These are phyloP conservation scores for Pelargonium myrrhifolium DNA, from an alignment of 441 rosid genomes.

Conservation along the genomic window DNA sequence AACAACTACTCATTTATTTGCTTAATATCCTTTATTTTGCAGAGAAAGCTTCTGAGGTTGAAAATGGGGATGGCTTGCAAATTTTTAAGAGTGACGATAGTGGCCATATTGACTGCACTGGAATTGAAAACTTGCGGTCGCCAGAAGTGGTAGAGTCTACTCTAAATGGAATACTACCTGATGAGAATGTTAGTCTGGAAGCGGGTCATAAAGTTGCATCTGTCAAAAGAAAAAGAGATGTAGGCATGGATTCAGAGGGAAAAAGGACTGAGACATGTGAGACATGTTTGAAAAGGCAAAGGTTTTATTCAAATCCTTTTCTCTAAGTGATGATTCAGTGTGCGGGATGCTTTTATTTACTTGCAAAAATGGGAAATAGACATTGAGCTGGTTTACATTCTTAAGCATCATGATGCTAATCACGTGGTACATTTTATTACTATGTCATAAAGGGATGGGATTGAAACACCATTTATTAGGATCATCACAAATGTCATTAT, in stretches of 20 bases:
- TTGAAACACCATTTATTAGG: background rate
- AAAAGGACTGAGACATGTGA: slow-evolving; percentile 21
- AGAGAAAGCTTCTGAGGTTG: slow-evolving; percentile 19
- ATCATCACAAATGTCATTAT: background rate
- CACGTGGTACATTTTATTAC: background rate
- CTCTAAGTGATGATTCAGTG: slow-evolving; percentile 9
- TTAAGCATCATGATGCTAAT: background rate
- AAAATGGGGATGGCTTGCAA: slow-evolving; percentile 24
- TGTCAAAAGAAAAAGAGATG: slow-evolving; percentile 33
- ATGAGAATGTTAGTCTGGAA: slow-evolving; percentile 24
- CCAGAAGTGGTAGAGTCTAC: slow-evolving; percentile 20
- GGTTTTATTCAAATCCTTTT: slow-evolving; percentile 28
- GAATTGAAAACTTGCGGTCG: slow-evolving; percentile 18
- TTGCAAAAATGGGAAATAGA: background rate
- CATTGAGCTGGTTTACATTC: background rate
- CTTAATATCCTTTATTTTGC: background rate
- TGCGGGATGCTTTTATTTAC: background rate
- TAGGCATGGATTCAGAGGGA: slow-evolving; percentile 23
- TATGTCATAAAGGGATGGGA: background rate
- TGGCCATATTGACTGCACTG: slow-evolving; percentile 16
- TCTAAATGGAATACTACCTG: slow-evolving; percentile 7
- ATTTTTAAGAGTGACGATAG: slow-evolving; percentile 18
- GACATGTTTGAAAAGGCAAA: slow-evolving; percentile 35
- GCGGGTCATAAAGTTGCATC: slow-evolving; percentile 17
- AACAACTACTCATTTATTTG: background rate